phyloP scores from a whole-genome alignment of 2,329 filamentous ascomycete genomes.

The Beauveria brongniartii region DNA sequence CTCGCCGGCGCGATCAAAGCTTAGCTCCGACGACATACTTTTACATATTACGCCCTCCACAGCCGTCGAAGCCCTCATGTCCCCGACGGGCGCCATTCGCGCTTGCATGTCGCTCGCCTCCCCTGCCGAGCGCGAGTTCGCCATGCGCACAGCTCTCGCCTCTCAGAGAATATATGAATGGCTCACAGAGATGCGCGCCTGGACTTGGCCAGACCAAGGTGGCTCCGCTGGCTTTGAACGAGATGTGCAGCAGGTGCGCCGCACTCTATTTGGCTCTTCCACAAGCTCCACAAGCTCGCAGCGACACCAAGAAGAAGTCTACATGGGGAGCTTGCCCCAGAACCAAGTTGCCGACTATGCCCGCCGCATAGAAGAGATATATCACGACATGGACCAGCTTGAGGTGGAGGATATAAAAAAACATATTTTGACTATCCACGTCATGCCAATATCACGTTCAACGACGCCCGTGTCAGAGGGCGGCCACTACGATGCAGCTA shows the following conservation, averaged over 20 bases:
- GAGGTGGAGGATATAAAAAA: constrained; percentile 83
- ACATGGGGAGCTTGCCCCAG: constrained; percentile 64
- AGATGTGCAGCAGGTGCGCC: constrained; percentile 29
- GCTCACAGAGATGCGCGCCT: constrained; percentile 60
- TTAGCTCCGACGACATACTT: constrained; percentile 48
- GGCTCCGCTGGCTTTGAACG: constrained; percentile 47
- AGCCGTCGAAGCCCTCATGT: constrained; percentile 52
- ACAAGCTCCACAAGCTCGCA: constrained; percentile 13
- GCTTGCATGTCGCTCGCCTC: constrained; percentile 56
- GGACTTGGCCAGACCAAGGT: constrained; percentile 46
- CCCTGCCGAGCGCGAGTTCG: constrained; percentile 60
- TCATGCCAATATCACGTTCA: constrained; percentile 42
- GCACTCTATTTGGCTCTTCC: constrained; percentile 24
- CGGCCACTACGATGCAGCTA: constrained; percentile 21
- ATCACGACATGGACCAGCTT: constrained; percentile 57
- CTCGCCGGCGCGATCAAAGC: constrained; percentile 39
- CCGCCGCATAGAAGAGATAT: constrained; percentile 65
- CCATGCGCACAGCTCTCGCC: constrained; percentile 59
- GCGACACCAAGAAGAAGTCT: constrained; percentile 29
- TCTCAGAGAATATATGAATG: constrained; percentile 66
- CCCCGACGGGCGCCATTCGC: constrained; percentile 44
- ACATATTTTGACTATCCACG: constrained; percentile 76
- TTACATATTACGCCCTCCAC: constrained; percentile 51
- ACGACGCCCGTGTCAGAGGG: constrained; percentile 27
- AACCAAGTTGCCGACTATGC: constrained; percentile 62